Base-by-base conservation (phyloP, 352 stramenopile genomes). In the Phytophthora foliorum region DNA sequence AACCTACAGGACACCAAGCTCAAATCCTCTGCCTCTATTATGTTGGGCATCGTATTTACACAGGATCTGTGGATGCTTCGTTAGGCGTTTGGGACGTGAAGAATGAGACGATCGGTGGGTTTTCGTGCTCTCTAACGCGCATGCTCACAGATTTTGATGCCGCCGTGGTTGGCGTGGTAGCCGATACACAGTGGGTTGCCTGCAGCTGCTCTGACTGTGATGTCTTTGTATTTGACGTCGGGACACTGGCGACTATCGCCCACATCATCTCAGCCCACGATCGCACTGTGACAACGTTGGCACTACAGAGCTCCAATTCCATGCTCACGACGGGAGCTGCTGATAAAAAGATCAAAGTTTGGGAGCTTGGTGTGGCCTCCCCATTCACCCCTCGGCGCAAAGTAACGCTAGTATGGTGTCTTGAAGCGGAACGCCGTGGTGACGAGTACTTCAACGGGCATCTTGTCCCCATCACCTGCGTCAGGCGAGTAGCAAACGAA, bases 61-160 rank as follows among this genome's bases (percentile, higher is more conserved):
- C 88, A 7, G 88, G 88, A 4, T 84, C 78, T 3, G 82, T 88
- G 41, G 86, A 93, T 41, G 75, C 80, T 24, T 80, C 76, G 1
- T 58, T 95, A 27, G 80, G 85, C 8, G 75, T 92, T 19, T 95
- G 88, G 86, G 69, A 90, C 24, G 73, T 94, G 5, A 68, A 76
- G 17, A 83, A 86, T 25, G 81, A 84, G 25, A 68, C 22, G 5
- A 81, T 89, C 19, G 74, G 81, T n/a, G 86, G 86, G 0, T 84
- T 74, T 29, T 87, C 71, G 11, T 79, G 71, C n/a, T 64, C 70
- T 5, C 63, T 93, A 11, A 41, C 75, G 13, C 73, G 74, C 6
- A 76, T 92, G n/a, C 54, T 93, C 14, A 81, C 59, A 2, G 79
- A 90, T 6, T 95, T 95, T 62, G 88, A 93, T 46, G 80, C 88